Evolutionary conservation across 768 basidiomycete genomes (phyloP).

Genomic region (Auricularia sp.): DNA sequence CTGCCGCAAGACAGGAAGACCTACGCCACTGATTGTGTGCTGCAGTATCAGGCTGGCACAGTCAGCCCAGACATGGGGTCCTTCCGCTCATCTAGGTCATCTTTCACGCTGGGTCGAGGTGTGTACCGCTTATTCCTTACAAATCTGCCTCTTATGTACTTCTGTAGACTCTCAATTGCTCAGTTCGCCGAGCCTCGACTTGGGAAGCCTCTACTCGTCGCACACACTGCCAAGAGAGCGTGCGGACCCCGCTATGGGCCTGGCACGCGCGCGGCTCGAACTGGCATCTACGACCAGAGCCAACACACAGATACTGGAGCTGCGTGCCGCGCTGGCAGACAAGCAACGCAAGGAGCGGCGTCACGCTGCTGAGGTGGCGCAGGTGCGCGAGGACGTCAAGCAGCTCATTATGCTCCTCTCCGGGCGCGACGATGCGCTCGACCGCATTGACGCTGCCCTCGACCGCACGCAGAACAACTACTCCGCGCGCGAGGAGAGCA

Average conservation of each 20-base stretch:
- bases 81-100: too few species aligned
- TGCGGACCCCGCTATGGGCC: not conserved
- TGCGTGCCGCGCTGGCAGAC: not conserved
- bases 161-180: too few species aligned
- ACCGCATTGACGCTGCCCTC: not conserved
- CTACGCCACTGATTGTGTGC: too few species aligned
- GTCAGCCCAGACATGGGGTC: too few species aligned
- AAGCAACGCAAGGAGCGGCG: not conserved
- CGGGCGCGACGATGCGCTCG: not conserved
- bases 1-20: too few species aligned
- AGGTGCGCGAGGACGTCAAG: not conserved
- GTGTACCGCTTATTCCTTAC: too few species aligned
- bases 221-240: not conserved
- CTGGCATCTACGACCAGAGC: not conserved
- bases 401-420: not conserved
- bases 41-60: too few species aligned
- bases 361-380: not conserved
- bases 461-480: not conserved
- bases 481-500: not conserved
- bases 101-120: too few species aligned
- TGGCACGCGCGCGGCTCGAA: not conserved
- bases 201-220: too few species aligned
- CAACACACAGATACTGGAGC: not conserved
- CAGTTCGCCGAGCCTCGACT: too few species aligned
- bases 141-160: too few species aligned